phyloP scores from a whole-genome alignment of 768 basidiomycete species.

The Termitomyces sp. region DNA sequence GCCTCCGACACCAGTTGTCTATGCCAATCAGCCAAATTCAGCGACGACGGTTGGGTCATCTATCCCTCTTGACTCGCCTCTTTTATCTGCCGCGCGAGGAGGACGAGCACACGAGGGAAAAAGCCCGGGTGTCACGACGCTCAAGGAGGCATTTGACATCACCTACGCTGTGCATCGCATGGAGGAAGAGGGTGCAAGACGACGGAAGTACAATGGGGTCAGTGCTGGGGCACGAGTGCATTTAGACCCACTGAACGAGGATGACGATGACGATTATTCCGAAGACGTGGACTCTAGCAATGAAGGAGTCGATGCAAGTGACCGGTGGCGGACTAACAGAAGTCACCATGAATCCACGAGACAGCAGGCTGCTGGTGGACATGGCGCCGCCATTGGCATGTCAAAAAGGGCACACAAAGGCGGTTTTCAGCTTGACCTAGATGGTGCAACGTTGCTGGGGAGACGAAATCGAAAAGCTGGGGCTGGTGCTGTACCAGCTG shows the following conservation, averaged over 20 bases:
- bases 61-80: slow-evolving; percentile 79
- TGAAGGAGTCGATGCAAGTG: slow-evolving; percentile 10
- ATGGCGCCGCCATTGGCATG: not conserved
- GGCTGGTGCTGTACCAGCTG: slow-evolving; percentile 15
- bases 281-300: slow-evolving; percentile 23
- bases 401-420: slow-evolving; percentile 9
- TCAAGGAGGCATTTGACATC: slow-evolving; percentile 98
- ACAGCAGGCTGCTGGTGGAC: slow-evolving; percentile 9
- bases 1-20: slow-evolving; percentile 57
- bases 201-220: slow-evolving; percentile 74
- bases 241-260: slow-evolving; percentile 86
- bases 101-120: slow-evolving; percentile 66
- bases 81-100: slow-evolving; percentile 75
- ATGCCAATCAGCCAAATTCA: slow-evolving; percentile 32
- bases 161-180: slow-evolving; percentile 99
- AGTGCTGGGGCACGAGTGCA: slow-evolving; percentile 75
- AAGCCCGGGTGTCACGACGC: slow-evolving; percentile 86
- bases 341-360: slow-evolving; percentile 21
- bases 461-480: slow-evolving; percentile 45
- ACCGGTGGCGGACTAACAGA: slow-evolving; percentile 28
- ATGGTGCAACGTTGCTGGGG: slow-evolving; percentile 82
- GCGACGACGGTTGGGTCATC: slow-evolving; percentile 18
- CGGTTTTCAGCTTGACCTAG: slow-evolving; percentile 82
- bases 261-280: slow-evolving; percentile 66
- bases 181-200: slow-evolving; percentile 94